Evolutionary conservation across 441 rosid species (phyloP), one percentile per base, ranked within the genome.

Genomic region (Kokia cookei): DNA sequence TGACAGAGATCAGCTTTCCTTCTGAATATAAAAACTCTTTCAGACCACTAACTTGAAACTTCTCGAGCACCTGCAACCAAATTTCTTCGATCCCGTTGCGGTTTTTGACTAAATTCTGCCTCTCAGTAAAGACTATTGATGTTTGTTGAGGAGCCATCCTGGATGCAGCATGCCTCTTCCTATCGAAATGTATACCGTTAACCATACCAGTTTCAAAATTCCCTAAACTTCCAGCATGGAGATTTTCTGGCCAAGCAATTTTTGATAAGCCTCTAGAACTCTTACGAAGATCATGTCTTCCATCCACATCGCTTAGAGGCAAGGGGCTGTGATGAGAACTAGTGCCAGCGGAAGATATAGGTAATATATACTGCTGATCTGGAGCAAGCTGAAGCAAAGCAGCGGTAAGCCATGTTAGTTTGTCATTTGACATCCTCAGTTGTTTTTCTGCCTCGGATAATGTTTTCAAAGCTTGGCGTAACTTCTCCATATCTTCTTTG

Each of bases 301-400:
- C 87, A 65, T 77, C 81, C 9, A 26, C 65, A 76, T 81, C 79
- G 59, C 85, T 82, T 27, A 42, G 43, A 55, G 82, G 81, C 45
- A 83, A 37, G 37, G 98, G 94, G 63, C 92, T 93, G 61, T 87
- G 91, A 82, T 81, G 86, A 54, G 91, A 80, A 81, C 97, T 91
- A 71, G 91, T 82, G 65, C 88, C 96, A 24, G 93, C 83, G 32
- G 98, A 90, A 9, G 96, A 87, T 67, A 86, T 84, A 60, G 91
- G 98, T 68, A 92, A 82, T 80, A 88, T 45, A 70, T 96, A 89
- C 82, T 93, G 96, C 79, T 91, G 96, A 82, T 96, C 98, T 43
- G 99, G 98, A 81, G 99, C 98, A 67, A 96, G 86, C 69, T 94
- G 98, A 86, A 96, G 97, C 86, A 96, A 78, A 47, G 99, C 96